phyloP scores from a whole-genome alignment of 2,329 filamentous ascomycete species.

The Pseudonectria buxi region DNA sequence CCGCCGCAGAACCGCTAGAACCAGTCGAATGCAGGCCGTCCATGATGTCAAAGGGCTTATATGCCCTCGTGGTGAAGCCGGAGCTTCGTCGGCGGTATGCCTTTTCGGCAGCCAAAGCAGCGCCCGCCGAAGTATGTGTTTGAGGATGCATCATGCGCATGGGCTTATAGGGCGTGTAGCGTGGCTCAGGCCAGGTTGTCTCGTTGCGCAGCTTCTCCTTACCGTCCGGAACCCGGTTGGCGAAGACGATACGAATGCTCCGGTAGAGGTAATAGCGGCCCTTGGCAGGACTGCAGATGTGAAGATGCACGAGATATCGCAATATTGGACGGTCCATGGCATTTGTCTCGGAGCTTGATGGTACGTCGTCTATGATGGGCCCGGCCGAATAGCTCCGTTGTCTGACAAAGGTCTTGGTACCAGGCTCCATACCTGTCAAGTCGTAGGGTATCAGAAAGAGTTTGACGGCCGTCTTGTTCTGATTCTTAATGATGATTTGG shows the following conservation, averaged over 20 bases:
- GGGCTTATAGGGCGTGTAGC: slow-evolving; percentile 78
- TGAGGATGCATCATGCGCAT: slow-evolving; percentile 44
- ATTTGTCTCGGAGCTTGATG: slow-evolving; percentile 22
- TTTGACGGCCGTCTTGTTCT: slow-evolving; percentile 96
- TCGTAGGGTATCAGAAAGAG: slow-evolving; percentile 93
- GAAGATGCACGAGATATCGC: slow-evolving; percentile 84
- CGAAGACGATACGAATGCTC: slow-evolving; percentile 88
- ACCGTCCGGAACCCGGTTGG: slow-evolving; percentile 89
- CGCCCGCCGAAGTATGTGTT: slow-evolving; percentile 28
- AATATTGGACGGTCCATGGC: slow-evolving; percentile 59
- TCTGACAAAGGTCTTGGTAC: slow-evolving; percentile 91
- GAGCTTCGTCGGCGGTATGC: slow-evolving; percentile 51
- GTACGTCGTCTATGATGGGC: slow-evolving; percentile 66
- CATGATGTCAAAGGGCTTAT: slow-evolving; percentile 29
- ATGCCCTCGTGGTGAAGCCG: slow-evolving; percentile 36
- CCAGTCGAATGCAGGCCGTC: slow-evolving; percentile 19
- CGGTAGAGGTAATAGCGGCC: slow-evolving; percentile 88
- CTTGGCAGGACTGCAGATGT: slow-evolving; percentile 81
- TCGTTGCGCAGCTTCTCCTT: slow-evolving; percentile 91
- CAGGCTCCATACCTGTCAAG: slow-evolving; percentile 82
- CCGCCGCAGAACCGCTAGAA: slow-evolving; percentile 16
- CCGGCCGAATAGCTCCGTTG: slow-evolving; percentile 90
- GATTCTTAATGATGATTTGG: slow-evolving; percentile 96
- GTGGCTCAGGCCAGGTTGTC: slow-evolving; percentile 79
- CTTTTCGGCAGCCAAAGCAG: slow-evolving; percentile 51